phyloP scores from a whole-genome alignment of 2,329 filamentous ascomycete genomes.

The Penicillium decumbens region DNA sequence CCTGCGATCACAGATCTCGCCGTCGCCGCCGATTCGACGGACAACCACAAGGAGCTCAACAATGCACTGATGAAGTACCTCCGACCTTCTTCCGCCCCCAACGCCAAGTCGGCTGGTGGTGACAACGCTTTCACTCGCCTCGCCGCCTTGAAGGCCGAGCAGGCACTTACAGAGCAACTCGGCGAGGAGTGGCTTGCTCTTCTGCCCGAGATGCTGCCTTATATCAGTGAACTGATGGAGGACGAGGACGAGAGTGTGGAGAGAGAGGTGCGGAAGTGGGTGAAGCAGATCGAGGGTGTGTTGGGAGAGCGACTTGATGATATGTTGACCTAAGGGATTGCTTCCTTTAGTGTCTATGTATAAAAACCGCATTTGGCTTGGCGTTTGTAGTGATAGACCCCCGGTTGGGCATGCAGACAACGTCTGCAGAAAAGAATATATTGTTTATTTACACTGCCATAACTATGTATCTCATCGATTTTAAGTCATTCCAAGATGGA shows the following conservation, averaged over 20 bases:
- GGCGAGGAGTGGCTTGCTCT: slow-evolving; percentile 92
- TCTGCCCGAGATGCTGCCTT: slow-evolving; percentile 91
- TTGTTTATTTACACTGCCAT: not conserved
- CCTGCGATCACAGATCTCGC: slow-evolving; percentile 77
- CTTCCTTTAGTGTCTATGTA: slow-evolving; percentile 16
- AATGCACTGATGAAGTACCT: slow-evolving; percentile 70
- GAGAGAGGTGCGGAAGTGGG: slow-evolving; percentile 83
- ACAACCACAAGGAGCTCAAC: slow-evolving; percentile 90
- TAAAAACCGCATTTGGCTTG: slow-evolving; percentile 23
- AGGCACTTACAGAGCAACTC: slow-evolving; percentile 69
- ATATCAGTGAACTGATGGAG: slow-evolving; percentile 92
- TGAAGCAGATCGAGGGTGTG: slow-evolving; percentile 80
- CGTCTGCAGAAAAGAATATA: slow-evolving; percentile 12
- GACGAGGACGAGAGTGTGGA: slow-evolving; percentile 95
- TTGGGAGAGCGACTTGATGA: slow-evolving; percentile 85
- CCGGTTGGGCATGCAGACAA: slow-evolving; percentile 3
- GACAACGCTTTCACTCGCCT: slow-evolving; percentile 68
- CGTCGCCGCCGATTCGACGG: slow-evolving; percentile 71
- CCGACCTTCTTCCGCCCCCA: slow-evolving; percentile 49
- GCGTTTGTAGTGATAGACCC: slow-evolving; percentile 19
- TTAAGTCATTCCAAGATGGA: no score
- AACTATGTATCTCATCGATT: not conserved
- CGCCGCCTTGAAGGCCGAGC: slow-evolving; percentile 76
- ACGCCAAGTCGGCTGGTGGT: slow-evolving; percentile 29
- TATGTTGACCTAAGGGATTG: slow-evolving; percentile 69